phyloP scores from a whole-genome alignment of 2,329 filamentous ascomycete genomes.

The Verruconis gallopava region DNA sequence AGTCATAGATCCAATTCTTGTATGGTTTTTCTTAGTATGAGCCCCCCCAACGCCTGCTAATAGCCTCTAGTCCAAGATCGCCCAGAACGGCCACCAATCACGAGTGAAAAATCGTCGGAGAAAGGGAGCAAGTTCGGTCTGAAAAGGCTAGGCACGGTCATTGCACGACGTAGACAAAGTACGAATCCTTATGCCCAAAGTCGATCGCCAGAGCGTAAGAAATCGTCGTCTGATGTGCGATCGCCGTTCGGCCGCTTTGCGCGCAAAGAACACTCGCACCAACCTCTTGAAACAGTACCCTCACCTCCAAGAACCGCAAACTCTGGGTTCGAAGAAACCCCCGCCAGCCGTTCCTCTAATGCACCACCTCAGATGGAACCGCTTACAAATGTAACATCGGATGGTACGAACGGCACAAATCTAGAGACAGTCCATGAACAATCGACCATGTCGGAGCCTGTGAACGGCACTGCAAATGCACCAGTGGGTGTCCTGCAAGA shows the following conservation, averaged over 20 bases:
- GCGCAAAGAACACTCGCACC: slow-evolving; percentile 2
- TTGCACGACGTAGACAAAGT: slow-evolving; percentile 25
- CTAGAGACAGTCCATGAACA: slow-evolving; percentile 15
- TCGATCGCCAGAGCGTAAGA: slow-evolving; percentile 36
- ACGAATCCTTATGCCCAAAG: slow-evolving; percentile 25
- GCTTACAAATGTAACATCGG: neutral
- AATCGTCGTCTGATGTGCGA: slow-evolving; percentile 37
- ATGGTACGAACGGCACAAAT: slow-evolving; percentile 19
- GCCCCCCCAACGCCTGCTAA: neutral
- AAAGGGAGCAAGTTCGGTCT: slow-evolving; percentile 26
- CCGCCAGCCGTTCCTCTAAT: slow-evolving; percentile 14
- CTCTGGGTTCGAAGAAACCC: neutral
- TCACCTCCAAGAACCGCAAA: slow-evolving; percentile 6
- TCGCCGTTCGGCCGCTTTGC: slow-evolving; percentile 7
- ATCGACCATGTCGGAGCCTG: slow-evolving; percentile 9
- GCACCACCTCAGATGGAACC: slow-evolving; percentile 16
- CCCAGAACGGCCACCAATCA: neutral
- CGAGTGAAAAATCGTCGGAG: slow-evolving; percentile 18
- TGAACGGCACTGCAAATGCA: slow-evolving; percentile 19
- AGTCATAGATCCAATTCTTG: slow-evolving; percentile 41
- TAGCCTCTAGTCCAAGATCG: slow-evolving; percentile 12
- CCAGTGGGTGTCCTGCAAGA: slow-evolving; percentile 25
- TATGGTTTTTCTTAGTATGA: slow-evolving; percentile 19
- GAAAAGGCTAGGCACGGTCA: slow-evolving; percentile 29
- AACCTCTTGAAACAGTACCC: slow-evolving; percentile 1